These are phyloP conservation scores for Xylaria sp. DNA, from an alignment of 2,329 filamentous ascomycete genomes.

Conservation along the genomic window DNA sequence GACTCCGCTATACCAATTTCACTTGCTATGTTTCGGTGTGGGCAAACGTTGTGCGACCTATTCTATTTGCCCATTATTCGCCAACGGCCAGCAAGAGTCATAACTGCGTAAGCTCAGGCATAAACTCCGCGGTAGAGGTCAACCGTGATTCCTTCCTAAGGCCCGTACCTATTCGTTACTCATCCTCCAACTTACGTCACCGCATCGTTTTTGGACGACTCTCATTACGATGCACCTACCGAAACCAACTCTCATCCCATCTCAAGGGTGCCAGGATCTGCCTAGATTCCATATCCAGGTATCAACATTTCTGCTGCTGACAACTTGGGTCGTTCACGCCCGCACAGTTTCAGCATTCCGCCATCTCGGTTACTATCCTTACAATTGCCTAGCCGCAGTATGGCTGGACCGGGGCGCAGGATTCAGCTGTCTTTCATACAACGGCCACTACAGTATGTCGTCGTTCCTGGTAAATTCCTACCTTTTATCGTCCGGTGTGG, in stretches of 20 bases:
- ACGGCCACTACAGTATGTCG: conserved; percentile 28
- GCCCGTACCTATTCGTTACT: not conserved
- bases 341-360: conserved; percentile 16
- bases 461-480: conserved; percentile 13
- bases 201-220: not conserved
- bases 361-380: conserved; percentile 16
- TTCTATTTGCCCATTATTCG: conserved; percentile 3
- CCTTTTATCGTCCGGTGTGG: conserved; percentile 21
- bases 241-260: not conserved
- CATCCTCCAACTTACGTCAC: not conserved
- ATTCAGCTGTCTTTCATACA: conserved; percentile 34
- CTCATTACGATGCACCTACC: not conserved
- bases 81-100: not conserved
- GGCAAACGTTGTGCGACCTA: conserved; percentile 7
- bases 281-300: not conserved
- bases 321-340: conserved; percentile 7
- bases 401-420: conserved; percentile 43
- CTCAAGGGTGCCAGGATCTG: not conserved
- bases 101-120: conserved; percentile 19
- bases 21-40: conserved; percentile 31
- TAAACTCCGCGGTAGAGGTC: not conserved
- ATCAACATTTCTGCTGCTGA: conserved; percentile 22
- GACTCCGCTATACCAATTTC: conserved; percentile 2
- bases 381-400: conserved; percentile 39
- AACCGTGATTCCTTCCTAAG: not conserved